Base-by-base conservation (phyloP, 106 monocot species). In the Phalaenopsis equestris region DNA sequence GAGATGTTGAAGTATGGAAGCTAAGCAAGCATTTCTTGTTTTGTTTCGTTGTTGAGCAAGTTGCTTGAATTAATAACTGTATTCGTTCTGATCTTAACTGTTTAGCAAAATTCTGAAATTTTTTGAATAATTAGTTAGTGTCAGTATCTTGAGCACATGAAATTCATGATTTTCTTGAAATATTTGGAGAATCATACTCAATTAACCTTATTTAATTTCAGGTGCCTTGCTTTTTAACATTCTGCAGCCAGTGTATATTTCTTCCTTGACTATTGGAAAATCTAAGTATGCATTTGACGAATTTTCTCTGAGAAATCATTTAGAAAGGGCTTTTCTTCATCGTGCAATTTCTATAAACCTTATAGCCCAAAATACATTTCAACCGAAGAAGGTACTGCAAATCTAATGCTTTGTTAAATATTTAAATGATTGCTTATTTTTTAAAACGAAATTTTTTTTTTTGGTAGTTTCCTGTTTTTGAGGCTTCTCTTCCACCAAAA, bases 221-320 rank as follows among this genome's bases (percentile, higher is more conserved):
- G 94, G 98, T 87, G 94, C 91, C 77, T 82, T 99, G 81, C 89
- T 94, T 84, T 94, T 86, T 64, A 84, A 87, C 47, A 77, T 91
- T 67, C 72, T 99, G 81, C 81, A 88, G 83, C 94, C 94, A 19
- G 81, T 94, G 21, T 94, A 92, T 82, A 10, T 98, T 41, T 89
- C 92, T 83, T 90, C 94, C 41, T 80, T 94, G 76, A 88, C 90
- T 17, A 80, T 99, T 41, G 92, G 89, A 2, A 83, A 82, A 80
- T 82, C 80, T 76, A 70, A 77, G 70, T 81, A 79, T 86, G 24
- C 77, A 75, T 57, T 56, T 77, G 45, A 80, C 24, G 82, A 82
- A 57, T 73, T 82, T 81, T 79, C 67, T 64, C 55, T 85, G 42
- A 46, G 67, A 76, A 45, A 75, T 81, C 81, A 76, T 84, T 79